Evolutionary conservation across 2,329 filamentous ascomycete genomes (phyloP).

Genomic region (Clonostachys byssicola): DNA sequence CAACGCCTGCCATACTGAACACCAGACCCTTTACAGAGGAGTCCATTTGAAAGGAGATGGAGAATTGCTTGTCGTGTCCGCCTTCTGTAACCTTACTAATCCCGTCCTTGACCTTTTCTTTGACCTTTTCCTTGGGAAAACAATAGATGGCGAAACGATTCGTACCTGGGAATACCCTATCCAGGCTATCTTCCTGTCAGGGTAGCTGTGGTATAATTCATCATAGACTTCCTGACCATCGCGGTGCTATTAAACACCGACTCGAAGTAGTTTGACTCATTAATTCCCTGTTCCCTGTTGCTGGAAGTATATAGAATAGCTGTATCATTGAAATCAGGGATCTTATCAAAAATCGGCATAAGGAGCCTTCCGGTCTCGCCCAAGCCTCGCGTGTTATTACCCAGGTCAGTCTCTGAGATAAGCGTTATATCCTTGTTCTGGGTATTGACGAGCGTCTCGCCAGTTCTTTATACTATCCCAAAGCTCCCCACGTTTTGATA

Average conservation of each 20-base stretch:
- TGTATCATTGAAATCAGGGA: background rate
- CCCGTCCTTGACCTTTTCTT: background rate
- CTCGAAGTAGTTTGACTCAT: background rate
- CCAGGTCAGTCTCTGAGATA: background rate
- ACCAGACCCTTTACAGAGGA: background rate
- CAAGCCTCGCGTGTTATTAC: background rate
- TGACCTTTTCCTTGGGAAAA: background rate
- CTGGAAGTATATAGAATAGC: background rate
- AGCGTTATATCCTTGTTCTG: background rate
- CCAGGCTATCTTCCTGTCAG: constrained; percentile 1
- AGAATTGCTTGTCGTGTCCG: background rate
- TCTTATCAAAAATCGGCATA: background rate
- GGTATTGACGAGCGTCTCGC: background rate
- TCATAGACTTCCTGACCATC: background rate
- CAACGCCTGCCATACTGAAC: background rate
- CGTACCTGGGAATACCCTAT: constrained; percentile 3
- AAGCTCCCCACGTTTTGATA: no score
- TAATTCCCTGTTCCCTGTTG: background rate
- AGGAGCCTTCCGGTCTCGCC: background rate
- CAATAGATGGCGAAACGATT: background rate
- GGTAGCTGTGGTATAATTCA: background rate
- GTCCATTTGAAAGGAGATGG: background rate
- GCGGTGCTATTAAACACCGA: background rate
- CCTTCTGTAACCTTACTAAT: background rate
- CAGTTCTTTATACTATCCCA: background rate